Base-by-base conservation (phyloP, 1,284 basidiomycete genomes). In the Irpex rosettiformis region DNA sequence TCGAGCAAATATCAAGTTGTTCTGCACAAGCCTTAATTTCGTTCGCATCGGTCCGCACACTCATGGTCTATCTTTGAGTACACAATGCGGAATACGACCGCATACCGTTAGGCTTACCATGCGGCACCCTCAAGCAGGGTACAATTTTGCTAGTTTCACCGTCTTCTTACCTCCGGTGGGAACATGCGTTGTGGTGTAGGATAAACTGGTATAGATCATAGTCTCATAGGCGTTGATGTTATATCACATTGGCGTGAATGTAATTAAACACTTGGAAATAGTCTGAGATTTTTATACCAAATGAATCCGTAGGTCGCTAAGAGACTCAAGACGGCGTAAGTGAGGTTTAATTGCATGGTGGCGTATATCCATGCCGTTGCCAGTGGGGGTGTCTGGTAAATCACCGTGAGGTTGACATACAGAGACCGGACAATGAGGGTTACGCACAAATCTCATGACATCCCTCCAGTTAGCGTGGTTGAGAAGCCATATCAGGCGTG, bases 341-440 rank as follows among this genome's bases (percentile, higher is more conserved):
- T 76, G 24, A 92, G 70, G 55, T 86, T 80, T 21, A 91, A 75
- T 61, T 89, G 86, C 7, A 89, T 75, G 49, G 91, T 75, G 1
- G 81, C 77, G 65, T 88, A 92, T 10, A 91, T 75, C 89, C 90
- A 92, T 4, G 87, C 66, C 0, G 89, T 91, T 4, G 85, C 85
- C 47, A 91, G 72, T 21, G 91, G 86, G 21, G 89, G 89, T 61
- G 81, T 81, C 89, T 92, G 18, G 3, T n/a, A 10, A 4, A 16
- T 3, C 64, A 29, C 6, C 56, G 13, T 28, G 16, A 52, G 33
- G 28, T 18, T 13, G 7, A 33, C 18, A 30, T 53, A 49, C 22
- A 54, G 21, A 48, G 22, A 8, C n/a, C 29, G 13, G 58, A 47
- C n/a, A 33, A 42, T 37, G 59, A n/a, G 57, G 18, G 29, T 28